phyloP scores from a whole-genome alignment of 177 flowering plant species.

The Vitis hybrid region DNA sequence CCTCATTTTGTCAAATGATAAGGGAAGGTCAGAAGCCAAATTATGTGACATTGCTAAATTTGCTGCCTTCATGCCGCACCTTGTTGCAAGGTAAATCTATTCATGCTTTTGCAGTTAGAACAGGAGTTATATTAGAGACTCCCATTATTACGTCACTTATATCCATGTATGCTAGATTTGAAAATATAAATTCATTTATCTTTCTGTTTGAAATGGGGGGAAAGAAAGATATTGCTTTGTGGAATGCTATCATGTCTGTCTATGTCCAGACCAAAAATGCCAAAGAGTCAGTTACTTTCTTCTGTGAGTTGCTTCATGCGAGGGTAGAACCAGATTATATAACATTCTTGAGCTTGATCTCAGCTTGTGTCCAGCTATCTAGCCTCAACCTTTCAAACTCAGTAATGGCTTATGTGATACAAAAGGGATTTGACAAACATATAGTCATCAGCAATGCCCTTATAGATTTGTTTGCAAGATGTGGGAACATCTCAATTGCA shows the following conservation, averaged over 20 bases:
- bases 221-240: constrained; percentile 36
- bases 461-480: constrained; percentile 54
- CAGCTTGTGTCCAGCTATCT: constrained; percentile 43
- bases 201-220: constrained; percentile 41
- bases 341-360: constrained; percentile 43
- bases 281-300: constrained; percentile 29
- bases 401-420: constrained; percentile 32
- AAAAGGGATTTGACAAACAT: constrained; percentile 42
- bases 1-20: constrained; percentile 39
- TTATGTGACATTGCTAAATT: constrained; percentile 48
- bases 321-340: constrained; percentile 40
- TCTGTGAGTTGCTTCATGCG: constrained; percentile 34
- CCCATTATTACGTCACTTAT: constrained; percentile 56
- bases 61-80: constrained; percentile 39
- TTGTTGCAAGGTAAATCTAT: constrained; percentile 45
- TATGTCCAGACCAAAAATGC: constrained; percentile 24
- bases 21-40: constrained; percentile 43
- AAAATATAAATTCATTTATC: constrained; percentile 22
- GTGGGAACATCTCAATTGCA: constrained; percentile 44
- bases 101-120: constrained; percentile 50
- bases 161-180: constrained; percentile 55
- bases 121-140: constrained; percentile 25
- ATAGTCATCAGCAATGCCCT: constrained; percentile 43
- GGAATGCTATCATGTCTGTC: constrained; percentile 61
- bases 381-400: constrained; percentile 26